Evolutionary conservation across 2,329 filamentous ascomycete genomes (phyloP).

Genomic region (Colletotrichum viniferum): DNA sequence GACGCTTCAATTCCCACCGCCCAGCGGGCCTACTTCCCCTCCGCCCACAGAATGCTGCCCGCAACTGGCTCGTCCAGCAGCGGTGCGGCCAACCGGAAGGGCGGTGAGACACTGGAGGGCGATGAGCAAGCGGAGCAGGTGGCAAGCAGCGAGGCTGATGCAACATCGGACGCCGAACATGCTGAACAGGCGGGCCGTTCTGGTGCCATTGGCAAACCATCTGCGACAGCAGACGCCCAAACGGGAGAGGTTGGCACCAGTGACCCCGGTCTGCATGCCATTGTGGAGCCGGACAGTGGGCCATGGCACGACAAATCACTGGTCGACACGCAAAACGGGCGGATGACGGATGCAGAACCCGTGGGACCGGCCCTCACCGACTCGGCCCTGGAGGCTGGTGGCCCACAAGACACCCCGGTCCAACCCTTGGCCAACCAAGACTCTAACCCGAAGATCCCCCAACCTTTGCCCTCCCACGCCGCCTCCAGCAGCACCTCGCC

Average conservation of each 20-base stretch:
- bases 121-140: slow-evolving; percentile 1
- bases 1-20: neutral
- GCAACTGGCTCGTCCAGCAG: neutral
- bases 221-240: neutral
- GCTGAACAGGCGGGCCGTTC: slow-evolving; percentile 10
- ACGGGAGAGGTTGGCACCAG: neutral
- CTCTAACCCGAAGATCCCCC: slow-evolving; percentile 23
- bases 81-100: slow-evolving; percentile 8
- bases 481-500: neutral
- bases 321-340: slow-evolving; percentile 19
- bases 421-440: slow-evolving; percentile 18
- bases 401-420: slow-evolving; percentile 18
- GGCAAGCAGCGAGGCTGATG: slow-evolving; percentile 15
- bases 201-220: slow-evolving; percentile 16
- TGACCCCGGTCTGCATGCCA: slow-evolving; percentile 17
- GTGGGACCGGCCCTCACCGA: slow-evolving; percentile 24
- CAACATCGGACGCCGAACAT: neutral
- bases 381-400: slow-evolving; percentile 21
- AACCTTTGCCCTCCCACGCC: neutral
- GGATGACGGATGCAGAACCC: slow-evolving; percentile 20
- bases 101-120: slow-evolving; percentile 14
- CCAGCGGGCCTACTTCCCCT: neutral
- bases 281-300: slow-evolving; percentile 6
- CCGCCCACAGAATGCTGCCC: neutral
- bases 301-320: slow-evolving; percentile 15